A percentile compares a stretch with the other conserved stretches of the same genome.
Evolutionary conservation across 2,329 filamentous ascomycete genomes (phyloP).

Genomic region (Hymenoscyphus scutula): DNA sequence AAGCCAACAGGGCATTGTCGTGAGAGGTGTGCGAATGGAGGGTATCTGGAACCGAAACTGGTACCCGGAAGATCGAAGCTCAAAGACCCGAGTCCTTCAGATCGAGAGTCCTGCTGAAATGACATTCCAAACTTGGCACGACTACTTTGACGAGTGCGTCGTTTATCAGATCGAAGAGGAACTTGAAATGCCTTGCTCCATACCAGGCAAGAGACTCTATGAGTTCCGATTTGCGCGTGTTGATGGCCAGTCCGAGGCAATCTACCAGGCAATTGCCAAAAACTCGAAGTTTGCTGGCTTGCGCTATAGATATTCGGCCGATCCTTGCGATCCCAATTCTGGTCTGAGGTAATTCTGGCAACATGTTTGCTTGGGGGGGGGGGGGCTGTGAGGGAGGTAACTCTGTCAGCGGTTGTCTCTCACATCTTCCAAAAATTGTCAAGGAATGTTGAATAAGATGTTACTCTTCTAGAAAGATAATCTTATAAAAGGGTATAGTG

Average conservation of each 20-base stretch:
- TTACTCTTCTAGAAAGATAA: background rate
- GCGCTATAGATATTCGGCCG: constrained; percentile 10
- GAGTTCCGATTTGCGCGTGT: constrained; percentile 15
- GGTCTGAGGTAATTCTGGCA: background rate
- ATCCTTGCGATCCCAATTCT: constrained; percentile 16
- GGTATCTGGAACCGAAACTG: constrained; percentile 11
- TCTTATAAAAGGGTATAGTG: background rate
- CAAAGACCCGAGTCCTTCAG: constrained; percentile 5
- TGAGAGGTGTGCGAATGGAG: background rate
- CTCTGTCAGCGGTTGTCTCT: background rate
- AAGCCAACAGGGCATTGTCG: background rate
- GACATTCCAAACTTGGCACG: background rate
- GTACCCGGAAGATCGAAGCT: constrained; percentile 6
- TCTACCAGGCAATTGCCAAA: constrained; percentile 1
- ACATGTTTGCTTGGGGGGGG: background rate
- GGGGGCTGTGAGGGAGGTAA: background rate
- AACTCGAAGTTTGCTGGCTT: background rate
- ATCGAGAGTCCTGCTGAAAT: background rate
- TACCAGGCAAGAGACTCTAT: background rate
- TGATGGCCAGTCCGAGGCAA: constrained; percentile 15
- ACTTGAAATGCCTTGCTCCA: background rate
- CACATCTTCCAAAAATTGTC: background rate
- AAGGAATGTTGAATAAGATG: background rate
- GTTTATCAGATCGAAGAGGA: constrained; percentile 9
- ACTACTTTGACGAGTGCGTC: constrained; percentile 10